Evolutionary conservation across 768 basidiomycete genomes (phyloP).

Genomic region (Suillus weaverae): DNA sequence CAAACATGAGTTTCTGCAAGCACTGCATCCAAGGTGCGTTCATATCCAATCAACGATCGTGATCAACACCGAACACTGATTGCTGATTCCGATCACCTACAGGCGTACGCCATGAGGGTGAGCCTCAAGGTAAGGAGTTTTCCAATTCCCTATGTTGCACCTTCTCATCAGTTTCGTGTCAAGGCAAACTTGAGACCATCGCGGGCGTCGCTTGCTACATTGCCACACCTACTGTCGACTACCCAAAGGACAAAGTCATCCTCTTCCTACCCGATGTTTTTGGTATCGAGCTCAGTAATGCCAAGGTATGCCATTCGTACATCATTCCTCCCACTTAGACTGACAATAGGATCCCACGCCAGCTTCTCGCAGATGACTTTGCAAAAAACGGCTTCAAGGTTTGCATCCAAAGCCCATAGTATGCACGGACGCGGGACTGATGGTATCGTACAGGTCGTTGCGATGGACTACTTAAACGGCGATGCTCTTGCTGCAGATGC

Average conservation of each 20-base stretch:
- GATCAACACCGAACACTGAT: not conserved
- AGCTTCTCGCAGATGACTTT: conserved; percentile 38
- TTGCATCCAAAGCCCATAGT: not conserved
- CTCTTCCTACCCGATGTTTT: conserved; percentile 56
- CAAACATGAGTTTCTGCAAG: conserved; percentile 52
- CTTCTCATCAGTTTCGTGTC: not conserved
- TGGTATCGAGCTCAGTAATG: conserved; percentile 49
- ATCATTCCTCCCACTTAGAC: not conserved
- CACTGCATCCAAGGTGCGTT: conserved; percentile 54
- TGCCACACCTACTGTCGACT: conserved; percentile 50
- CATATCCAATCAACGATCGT: not conserved
- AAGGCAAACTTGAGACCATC: conserved; percentile 51
- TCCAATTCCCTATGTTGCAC: not conserved
- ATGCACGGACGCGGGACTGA: not conserved
- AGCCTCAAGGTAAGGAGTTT: conserved; percentile 37
- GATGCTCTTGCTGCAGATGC: conserved; percentile 31
- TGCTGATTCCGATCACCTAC: not conserved
- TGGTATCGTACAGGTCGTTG: conserved; percentile 20
- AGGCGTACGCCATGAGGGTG: conserved; percentile 56
- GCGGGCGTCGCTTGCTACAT: conserved; percentile 52
- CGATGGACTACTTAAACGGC: conserved; percentile 38
- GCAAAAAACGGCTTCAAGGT: conserved; percentile 42
- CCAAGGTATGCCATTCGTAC: conserved; percentile 32
- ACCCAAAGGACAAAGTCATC: conserved; percentile 55
- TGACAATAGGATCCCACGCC: not conserved